Percentiles rank a stretch among this genome's conserved stretches.
Conservation (phyloP, 768 basidiomycete genomes). For the Pleurotus ostreatus region DNA sequence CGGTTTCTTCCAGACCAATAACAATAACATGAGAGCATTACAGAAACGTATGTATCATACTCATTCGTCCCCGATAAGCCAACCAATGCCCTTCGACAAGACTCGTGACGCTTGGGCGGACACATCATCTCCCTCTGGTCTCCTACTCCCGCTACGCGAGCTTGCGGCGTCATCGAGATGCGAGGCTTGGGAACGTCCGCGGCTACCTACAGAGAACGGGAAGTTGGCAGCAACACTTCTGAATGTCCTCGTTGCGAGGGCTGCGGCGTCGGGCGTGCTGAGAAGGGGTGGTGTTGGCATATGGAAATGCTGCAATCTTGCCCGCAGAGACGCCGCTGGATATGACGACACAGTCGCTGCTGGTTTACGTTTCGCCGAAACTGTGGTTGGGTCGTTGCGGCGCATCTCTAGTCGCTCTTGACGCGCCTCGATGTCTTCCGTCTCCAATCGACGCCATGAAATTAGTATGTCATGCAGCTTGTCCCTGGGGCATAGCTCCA, state of each 20-base stretch:
- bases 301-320: conserved; percentile 61
- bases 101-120: conserved; percentile 73
- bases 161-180: conserved; percentile 41
- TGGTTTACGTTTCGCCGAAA: conserved; percentile 13
- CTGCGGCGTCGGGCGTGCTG: conserved; percentile 75
- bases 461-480: conserved; percentile 72
- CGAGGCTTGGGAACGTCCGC: conserved; percentile 32
- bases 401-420: conserved; percentile 35
- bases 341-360: conserved; percentile 24
- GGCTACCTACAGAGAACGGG: conserved; percentile 55
- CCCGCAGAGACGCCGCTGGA: conserved; percentile 50
- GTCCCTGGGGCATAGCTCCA: conserved; percentile 84
- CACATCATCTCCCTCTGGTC: conserved; percentile 55
- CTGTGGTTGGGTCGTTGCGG: conserved; percentile 18
- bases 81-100: conserved; percentile 89
- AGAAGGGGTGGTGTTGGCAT: conserved; percentile 67
- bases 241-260: conserved; percentile 76
- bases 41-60: not conserved
- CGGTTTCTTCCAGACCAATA: not conserved
- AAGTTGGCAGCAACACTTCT: conserved; percentile 72
- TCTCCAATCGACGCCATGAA: conserved; percentile 74
- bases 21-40: no score
- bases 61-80: conserved; percentile 72
- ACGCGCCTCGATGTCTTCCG: conserved; percentile 51
- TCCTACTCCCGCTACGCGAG: conserved; percentile 34